Base-by-base conservation (phyloP, 2,329 filamentous ascomycete species). In the Parafenestella ontariensis region DNA sequence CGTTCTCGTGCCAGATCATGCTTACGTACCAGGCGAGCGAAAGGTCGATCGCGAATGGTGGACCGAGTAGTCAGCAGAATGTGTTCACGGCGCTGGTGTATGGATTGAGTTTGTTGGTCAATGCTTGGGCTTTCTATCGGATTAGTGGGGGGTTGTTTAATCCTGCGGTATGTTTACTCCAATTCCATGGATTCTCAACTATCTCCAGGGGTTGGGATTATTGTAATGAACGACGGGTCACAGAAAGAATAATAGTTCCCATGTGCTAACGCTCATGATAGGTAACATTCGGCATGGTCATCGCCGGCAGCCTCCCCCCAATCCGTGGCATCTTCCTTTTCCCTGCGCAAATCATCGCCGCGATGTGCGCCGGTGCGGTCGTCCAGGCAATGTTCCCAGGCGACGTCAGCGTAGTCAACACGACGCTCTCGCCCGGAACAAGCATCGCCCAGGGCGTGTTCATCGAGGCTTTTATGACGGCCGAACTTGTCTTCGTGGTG, bases 71-170 rank as follows among this genome's bases (percentile, higher is more conserved):
- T n/a, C 56, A 61, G 49, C 54, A 58, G 36, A 59, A 66, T 17
- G 61, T 72, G 11, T 70, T 69, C 26, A 66, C 66, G n/a, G 61
- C 67, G 8, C 48, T 73, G n/a, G 47, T 64, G 5, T 73, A 73
- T 47, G 67, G 66, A 2, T 65, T 74, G 15, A 65, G 61, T 37
- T 52, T 73, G 18, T 41, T 72, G 34, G 70, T 73, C 0, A 72
- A 70, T 50, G 69, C 63, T 0, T 74, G 70, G 71, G 62, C 68
- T 0, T 73, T 74, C 29, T 73, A 65, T 34, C 53, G 69, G 4
- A 72, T 71, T n/a, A 66, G 60, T 33, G 66, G 69, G 1, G 56
- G 57, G 2, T 34, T 66, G 29, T 58, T 65, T 28, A 63, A 60
- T 42, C 52, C 57, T 33, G 52, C 59, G 5, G 61, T 76, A 55